Evolutionary conservation across 2,329 filamentous ascomycete genomes (phyloP), one percentile per base, ranked within the genome.

Genomic region (Ramularia endophylla): DNA sequence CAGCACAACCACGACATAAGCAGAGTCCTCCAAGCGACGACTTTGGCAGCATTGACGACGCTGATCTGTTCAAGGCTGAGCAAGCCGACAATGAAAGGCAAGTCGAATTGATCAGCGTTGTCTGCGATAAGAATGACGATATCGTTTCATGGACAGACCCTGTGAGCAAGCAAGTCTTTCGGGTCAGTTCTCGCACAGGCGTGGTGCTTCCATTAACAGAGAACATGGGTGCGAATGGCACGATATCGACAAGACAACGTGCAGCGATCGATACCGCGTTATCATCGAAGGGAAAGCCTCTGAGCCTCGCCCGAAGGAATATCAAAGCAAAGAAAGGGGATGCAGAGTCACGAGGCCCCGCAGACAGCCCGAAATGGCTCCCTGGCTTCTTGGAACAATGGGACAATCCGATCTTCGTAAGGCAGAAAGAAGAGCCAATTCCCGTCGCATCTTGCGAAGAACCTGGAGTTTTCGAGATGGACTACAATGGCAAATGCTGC

Each of bases 341-440:
- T 18, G 6, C n/a, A 11, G 30, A 16, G 28, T 15, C 4, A 11
- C 11, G 9, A 35, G n/a, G 16, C 18, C 34, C 29, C 3, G 4
- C 15, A 33, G 15, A 38, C 7, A 36, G 22, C 22, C 6, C 22
- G 6, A 6, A 36, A 8, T 87, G 83, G 83, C 64, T 88, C 2
- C 67, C 72, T 7, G 65, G 71, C 5, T 54, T 90, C 5, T 62
- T 87, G 1, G 61, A 71, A 27, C 70, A 68, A 7, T 94, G 87
- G 86, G 64, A 83, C 7, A 94, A 89, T 44, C 86, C 87, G 0
- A 68, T 86, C 0, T 95, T 94, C 58, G 65, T 72, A n/a, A 61
- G 61, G 2, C 60, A 67, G 11, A 30, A 43, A 6, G 55, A 59
- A 39, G 43, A 56, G 17, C 41, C 36, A 7, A 56, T 58, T n/a